Evolutionary conservation across 2,329 filamentous ascomycete genomes (phyloP).

Genomic region (Colletotrichum gloeosporioides): DNA sequence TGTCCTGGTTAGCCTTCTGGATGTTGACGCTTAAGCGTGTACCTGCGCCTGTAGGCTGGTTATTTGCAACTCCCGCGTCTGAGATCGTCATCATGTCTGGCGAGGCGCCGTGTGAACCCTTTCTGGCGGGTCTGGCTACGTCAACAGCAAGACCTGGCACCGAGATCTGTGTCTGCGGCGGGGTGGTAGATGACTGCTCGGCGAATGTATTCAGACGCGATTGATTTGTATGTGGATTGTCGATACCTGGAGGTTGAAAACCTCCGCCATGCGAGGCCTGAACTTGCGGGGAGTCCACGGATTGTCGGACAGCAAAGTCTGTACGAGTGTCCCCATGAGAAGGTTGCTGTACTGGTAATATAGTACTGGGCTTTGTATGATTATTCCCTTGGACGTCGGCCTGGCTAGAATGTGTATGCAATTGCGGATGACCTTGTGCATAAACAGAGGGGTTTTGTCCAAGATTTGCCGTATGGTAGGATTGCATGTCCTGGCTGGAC

Average conservation of each 20-base stretch:
- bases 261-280: neutral
- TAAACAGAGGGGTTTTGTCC: neutral
- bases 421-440: neutral
- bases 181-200: neutral
- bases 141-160: neutral
- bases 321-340: neutral
- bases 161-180: neutral
- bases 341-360: neutral
- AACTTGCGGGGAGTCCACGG: neutral
- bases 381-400: neutral
- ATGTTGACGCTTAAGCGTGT: conserved; percentile 21
- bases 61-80: neutral
- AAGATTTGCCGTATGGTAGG: neutral
- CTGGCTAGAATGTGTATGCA: neutral
- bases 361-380: neutral
- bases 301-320: neutral
- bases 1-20: conserved; percentile 23
- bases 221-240: neutral
- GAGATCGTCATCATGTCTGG: neutral
- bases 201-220: neutral
- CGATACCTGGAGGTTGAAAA: neutral
- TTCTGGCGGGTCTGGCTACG: neutral
- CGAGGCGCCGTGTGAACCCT: neutral
- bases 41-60: neutral
- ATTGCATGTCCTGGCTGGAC: neutral